These are phyloP conservation scores for Pichia exigua DNA, from an alignment of 805 yeast genomes.

Conservation along the genomic window DNA sequence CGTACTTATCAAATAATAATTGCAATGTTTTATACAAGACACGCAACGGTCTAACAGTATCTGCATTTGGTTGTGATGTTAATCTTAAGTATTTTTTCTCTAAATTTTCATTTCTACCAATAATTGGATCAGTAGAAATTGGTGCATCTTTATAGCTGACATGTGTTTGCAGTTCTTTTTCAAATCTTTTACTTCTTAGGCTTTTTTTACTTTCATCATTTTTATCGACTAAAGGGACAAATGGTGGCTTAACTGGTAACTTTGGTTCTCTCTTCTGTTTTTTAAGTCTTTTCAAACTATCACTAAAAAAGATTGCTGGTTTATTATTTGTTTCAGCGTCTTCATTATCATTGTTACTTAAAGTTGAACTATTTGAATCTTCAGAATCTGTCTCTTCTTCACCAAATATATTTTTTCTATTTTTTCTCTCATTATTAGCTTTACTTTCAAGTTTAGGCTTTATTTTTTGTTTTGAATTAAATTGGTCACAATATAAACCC, in stretches of 20 bases:
- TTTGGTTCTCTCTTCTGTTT: constrained; percentile 3
- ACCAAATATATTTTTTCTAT: constrained; percentile 14
- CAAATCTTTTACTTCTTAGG: constrained; percentile 42
- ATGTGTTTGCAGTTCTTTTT: constrained; percentile 23
- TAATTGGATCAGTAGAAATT: constrained; percentile 21
- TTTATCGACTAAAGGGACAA: background rate
- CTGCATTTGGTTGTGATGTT: constrained; percentile 89
- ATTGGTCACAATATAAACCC: constrained; percentile 16
- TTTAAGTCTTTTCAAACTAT: constrained; percentile 4
- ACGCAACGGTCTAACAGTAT: constrained; percentile 64
- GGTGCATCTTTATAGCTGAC: constrained; percentile 4
- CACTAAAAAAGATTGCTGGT: background rate
- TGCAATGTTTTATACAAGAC: constrained; percentile 53
- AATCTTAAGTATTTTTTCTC: constrained; percentile 78
- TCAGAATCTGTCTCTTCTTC: constrained; percentile 13
- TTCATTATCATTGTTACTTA: background rate
- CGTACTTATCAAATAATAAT: constrained; percentile 45
- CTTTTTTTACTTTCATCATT: background rate
- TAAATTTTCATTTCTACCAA: constrained; percentile 58
- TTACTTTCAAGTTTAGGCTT: background rate
- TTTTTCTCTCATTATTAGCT: background rate
- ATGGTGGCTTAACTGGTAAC: background rate
- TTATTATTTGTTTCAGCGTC: background rate
- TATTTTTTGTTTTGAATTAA: background rate
- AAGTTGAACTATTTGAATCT: background rate